Base-by-base conservation (phyloP, 768 basidiomycete genomes). In the Tylopilus plumbeoviolaceoides region DNA sequence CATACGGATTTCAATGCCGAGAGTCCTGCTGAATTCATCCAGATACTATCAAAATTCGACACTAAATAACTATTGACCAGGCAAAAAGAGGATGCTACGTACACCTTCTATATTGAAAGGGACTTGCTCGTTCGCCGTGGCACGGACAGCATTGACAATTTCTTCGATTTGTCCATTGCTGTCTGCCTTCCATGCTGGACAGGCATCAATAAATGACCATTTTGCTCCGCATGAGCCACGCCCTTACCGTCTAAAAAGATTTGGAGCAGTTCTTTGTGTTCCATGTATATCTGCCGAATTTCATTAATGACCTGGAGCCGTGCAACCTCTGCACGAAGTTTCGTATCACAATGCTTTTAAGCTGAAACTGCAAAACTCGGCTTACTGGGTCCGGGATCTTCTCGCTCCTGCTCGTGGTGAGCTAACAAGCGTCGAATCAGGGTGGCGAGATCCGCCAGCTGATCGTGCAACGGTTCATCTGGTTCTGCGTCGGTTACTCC, bases 81-180 rank as follows among this genome's bases (percentile, higher is more conserved):
- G 7, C 33, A 8, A 36, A 17, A 17, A 36, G 4, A 4, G 17
- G 14, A 15, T 23, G 15, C 17, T 36, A 70, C 84, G 46, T 71
- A 91, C 89, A 18, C 79, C 79, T 73, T 88, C 81, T 9, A 91
- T 79, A 59, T 91, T 90, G 74, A 80, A 91, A 7, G 83, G 82
- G 9, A 89, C 81, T 69, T 84, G 86, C 63, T 85, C 81, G 48
- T 77, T 72, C 0, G 88, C 87, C n/a, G 84, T 88, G n/a, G 79
- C 74, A 56, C 77, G 75, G 38, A 92, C 80, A 35, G 79, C 80
- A 0, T 74, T 73, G 21, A 91, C 68, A 4, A 81, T 82, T 48
- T 86, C 84, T 47, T 77, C 70, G 53, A 86, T 80, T 53, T 82
- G 82, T 55, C 72, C 75, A 21, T 70, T 69, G 57, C 75, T 80